These are phyloP conservation scores for Globisporangium cystogenes DNA, from an alignment of 352 stramenopile genomes.

Conservation along the genomic window DNA sequence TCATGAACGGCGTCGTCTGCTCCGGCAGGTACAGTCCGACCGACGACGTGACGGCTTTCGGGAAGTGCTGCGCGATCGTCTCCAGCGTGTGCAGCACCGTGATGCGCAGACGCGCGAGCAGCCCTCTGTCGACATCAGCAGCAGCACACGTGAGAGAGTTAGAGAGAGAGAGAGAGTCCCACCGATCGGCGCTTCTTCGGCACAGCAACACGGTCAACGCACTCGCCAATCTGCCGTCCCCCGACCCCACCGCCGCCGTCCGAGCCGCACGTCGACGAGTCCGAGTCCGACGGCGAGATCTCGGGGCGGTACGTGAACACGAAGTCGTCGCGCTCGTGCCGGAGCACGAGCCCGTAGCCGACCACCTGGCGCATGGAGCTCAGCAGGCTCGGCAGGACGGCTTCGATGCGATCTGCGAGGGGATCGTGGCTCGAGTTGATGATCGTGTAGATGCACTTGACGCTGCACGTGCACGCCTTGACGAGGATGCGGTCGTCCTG, in stretches of 20 bases:
- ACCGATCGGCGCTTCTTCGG: too few relatives aligned
- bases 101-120: conserved; percentile 67
- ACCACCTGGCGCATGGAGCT: conserved; percentile 79
- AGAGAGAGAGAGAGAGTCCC: too few relatives aligned
- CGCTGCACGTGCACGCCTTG: conserved; percentile 79
- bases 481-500: conserved; percentile 75
- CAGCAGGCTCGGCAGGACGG: conserved; percentile 52
- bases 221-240: conserved; percentile 37
- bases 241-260: conserved; percentile 28
- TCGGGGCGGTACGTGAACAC: conserved; percentile 56
- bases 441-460: conserved; percentile 86
- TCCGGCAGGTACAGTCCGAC: conserved; percentile 80
- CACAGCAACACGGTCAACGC: conserved; percentile 13
- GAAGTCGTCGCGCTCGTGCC: conserved; percentile 43
- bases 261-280: conserved; percentile 69
- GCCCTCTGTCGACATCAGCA: conserved; percentile 35
- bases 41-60: conserved; percentile 65
- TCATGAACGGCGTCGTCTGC: conserved; percentile 78
- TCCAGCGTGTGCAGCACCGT: conserved; percentile 71
- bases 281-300: conserved; percentile 54
- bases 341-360: conserved; percentile 54
- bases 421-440: conserved; percentile 62
- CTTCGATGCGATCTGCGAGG: conserved; percentile 50
- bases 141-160: too few relatives aligned
- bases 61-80: conserved; percentile 59